A percentile compares a stretch with the other conserved stretches of the same genome.
phyloP scores from a whole-genome alignment of 768 basidiomycete genomes.

The Lactarius indigo region DNA sequence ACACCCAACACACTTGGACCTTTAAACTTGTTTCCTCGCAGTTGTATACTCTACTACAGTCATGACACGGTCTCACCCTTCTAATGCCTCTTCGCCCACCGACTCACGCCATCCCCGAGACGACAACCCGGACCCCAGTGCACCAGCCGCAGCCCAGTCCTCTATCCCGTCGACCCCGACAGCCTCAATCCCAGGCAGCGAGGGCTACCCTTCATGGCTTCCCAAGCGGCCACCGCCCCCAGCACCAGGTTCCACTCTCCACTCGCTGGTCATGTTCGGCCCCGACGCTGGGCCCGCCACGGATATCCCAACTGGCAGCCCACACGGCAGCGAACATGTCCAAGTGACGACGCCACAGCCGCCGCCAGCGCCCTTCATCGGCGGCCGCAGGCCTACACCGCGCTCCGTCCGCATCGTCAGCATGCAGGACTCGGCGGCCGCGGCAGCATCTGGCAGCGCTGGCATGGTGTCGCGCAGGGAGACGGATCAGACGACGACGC shows the following conservation, averaged over 20 bases:
- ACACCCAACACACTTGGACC: not conserved
- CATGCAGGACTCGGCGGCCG: slow-evolving; percentile 42
- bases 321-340: not conserved
- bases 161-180: not conserved
- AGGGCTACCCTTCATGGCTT: slow-evolving; percentile 84
- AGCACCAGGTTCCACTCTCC: slow-evolving; percentile 66
- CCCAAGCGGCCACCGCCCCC: slow-evolving; percentile 75
- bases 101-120: not conserved
- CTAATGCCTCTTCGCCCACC: slow-evolving; percentile 13
- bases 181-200: slow-evolving; percentile 28
- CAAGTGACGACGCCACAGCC: slow-evolving; percentile 22
- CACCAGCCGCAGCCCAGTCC: not conserved
- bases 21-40: not conserved
- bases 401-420: slow-evolving; percentile 81
- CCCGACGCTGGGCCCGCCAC: not conserved
- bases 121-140: not conserved
- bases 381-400: slow-evolving; percentile 76
- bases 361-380: slow-evolving; percentile 35
- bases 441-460: not conserved
- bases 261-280: slow-evolving; percentile 42
- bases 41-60: slow-evolving; percentile 14
- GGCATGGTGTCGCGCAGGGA: slow-evolving; percentile 30
- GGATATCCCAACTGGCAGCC: slow-evolving; percentile 26
- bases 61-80: slow-evolving; percentile 16
- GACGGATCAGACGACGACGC: slow-evolving; percentile 51